Conservation (phyloP, 2,329 filamentous ascomycete genomes). For the Ceratocystis albifundus region DNA sequence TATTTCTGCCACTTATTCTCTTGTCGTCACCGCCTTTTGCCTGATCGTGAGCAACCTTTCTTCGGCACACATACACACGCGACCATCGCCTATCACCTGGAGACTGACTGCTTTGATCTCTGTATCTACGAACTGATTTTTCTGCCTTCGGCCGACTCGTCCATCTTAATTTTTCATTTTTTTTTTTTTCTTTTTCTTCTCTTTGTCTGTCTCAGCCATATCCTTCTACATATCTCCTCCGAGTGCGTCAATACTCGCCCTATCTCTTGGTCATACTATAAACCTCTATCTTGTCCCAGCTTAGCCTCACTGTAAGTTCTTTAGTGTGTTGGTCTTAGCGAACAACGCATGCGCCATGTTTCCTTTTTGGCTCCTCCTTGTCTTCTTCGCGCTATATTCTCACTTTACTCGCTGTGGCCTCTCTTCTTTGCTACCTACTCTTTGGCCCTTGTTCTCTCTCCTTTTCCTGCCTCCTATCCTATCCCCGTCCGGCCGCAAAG, state of each 20-base stretch:
- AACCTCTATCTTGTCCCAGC: not conserved
- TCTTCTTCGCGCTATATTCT: slow-evolving; percentile 1
- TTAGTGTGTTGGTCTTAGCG: not conserved
- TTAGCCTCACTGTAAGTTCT: not conserved
- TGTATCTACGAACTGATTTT: not conserved
- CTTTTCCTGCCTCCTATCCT: not conserved
- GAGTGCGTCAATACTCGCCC: too few species aligned
- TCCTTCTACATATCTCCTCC: too few species aligned
- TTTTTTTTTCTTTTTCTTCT: not conserved
- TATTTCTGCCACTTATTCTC: slow-evolving; percentile 14
- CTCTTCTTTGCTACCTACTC: not conserved
- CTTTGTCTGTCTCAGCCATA: too few species aligned
- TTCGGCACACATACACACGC: not conserved
- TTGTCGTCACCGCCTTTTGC: slow-evolving; percentile 20
- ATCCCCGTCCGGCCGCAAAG: not conserved
- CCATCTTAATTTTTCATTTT: not conserved
- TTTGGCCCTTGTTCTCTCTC: not conserved
- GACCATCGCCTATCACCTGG: not conserved
- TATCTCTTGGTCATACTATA: too few species aligned
- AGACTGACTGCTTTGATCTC: not conserved
- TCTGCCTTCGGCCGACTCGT: not conserved
- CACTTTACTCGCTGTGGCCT: not conserved
- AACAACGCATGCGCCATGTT: not conserved
- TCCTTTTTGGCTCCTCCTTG: not conserved
- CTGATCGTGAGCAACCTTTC: slow-evolving; percentile 7